phyloP scores from a whole-genome alignment of 495 filamentous ascomycete genomes.

The Lasiosphaeria ovina region DNA sequence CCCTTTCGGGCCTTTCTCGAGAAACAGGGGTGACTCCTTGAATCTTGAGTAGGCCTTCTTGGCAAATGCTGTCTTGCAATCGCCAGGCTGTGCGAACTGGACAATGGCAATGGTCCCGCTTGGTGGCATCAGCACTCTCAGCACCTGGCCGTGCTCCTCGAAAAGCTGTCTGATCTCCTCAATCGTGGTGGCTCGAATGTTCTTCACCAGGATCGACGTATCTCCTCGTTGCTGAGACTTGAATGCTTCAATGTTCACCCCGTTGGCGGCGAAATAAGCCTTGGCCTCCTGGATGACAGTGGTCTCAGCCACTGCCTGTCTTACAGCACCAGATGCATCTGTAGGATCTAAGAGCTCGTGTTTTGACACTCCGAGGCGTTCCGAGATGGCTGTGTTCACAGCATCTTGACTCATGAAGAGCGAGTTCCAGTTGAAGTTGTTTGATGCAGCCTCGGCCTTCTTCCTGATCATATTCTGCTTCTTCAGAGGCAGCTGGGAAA shows the following conservation, averaged over 20 bases:
- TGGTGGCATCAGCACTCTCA: constrained; percentile 83
- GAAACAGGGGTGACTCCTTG: constrained; percentile 85
- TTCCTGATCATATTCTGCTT: constrained; percentile 88
- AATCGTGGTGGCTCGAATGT: constrained; percentile 76
- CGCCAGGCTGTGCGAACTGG: constrained; percentile 72
- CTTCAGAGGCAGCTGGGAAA: constrained; percentile 88
- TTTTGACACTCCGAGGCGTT: constrained; percentile 83
- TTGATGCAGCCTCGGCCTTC: constrained; percentile 71
- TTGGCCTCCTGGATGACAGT: constrained; percentile 96
- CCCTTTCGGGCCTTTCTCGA: constrained; percentile 89
- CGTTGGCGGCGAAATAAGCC: constrained; percentile 78
- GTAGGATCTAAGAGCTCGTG: constrained; percentile 90
- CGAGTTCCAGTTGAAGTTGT: constrained; percentile 92
- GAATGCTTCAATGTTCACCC: constrained; percentile 89
- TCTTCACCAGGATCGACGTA: constrained; percentile 88
- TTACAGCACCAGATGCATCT: constrained; percentile 86
- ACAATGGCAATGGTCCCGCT: constrained; percentile 90
- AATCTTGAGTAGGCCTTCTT: constrained; percentile 83
- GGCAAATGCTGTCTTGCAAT: constrained; percentile 78
- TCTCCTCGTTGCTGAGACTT: constrained; percentile 79
- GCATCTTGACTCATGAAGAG: constrained; percentile 98
- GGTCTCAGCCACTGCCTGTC: constrained; percentile 95
- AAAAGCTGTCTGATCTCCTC: constrained; percentile 66
- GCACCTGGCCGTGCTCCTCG: constrained; percentile 69
- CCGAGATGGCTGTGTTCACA: constrained; percentile 85